A percentile compares a stretch with the other conserved stretches of the same genome.
phyloP scores from a whole-genome alignment of 2,329 filamentous ascomycete species.

The Botryosphaeria dothidea region DNA sequence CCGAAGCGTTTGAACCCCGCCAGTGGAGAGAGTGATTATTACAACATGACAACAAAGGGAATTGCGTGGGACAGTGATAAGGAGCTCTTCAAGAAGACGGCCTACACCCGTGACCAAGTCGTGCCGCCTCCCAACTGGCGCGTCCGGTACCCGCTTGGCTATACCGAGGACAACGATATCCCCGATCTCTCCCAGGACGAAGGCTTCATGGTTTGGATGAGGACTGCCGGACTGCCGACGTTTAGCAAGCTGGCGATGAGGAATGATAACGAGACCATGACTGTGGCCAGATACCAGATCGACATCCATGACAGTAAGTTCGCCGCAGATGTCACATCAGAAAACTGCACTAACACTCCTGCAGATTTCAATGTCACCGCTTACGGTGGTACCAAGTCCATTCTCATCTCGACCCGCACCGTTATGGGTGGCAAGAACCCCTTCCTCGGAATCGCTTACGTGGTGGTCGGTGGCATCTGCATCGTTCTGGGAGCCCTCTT shows the following conservation, averaged over 20 bases:
- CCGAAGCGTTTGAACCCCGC: slow-evolving; percentile 62
- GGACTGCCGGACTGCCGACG: slow-evolving; percentile 86
- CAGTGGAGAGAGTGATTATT: slow-evolving; percentile 50
- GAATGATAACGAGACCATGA: slow-evolving; percentile 72
- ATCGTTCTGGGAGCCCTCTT: slow-evolving; percentile 86
- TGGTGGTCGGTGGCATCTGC: slow-evolving; percentile 91
- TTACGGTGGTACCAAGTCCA: slow-evolving; percentile 86
- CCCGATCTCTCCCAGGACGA: slow-evolving; percentile 76
- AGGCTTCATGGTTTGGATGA: slow-evolving; percentile 98
- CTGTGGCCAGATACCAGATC: slow-evolving; percentile 71
- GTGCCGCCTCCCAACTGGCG: slow-evolving; percentile 86
- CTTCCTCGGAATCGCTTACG: slow-evolving; percentile 93
- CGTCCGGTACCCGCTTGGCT: slow-evolving; percentile 65
- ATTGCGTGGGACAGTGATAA: slow-evolving; percentile 89
- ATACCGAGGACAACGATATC: slow-evolving; percentile 64
- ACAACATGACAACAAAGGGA: slow-evolving; percentile 73
- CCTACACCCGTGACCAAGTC: slow-evolving; percentile 66
- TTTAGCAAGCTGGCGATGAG: slow-evolving; percentile 92
- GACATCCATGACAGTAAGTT: slow-evolving; percentile 76
- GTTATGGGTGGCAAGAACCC: slow-evolving; percentile 94
- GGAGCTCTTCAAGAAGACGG: slow-evolving; percentile 71
- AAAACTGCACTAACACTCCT: slow-evolving; percentile 27
- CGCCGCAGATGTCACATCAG: neutral
- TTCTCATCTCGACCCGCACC: slow-evolving; percentile 84
- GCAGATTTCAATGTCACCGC: slow-evolving; percentile 76